Conservation (phyloP, 1,284 basidiomycete genomes). For the Porodaedalea pini region DNA sequence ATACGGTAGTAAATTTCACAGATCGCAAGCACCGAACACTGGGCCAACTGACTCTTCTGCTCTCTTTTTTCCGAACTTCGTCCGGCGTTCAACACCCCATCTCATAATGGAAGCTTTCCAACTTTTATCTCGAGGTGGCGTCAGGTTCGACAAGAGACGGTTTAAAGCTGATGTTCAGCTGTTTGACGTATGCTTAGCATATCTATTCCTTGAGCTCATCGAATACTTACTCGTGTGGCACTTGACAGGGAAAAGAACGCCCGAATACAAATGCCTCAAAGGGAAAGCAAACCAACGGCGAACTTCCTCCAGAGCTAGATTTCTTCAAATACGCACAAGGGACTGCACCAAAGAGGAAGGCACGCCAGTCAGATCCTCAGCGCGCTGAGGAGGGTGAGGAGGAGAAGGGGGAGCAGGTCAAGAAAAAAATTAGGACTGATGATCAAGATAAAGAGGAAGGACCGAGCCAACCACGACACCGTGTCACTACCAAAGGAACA, state of each 20-base stretch:
- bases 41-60: too few species aligned
- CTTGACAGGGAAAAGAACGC: conserved; percentile 19
- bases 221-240: not conserved
- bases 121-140: conserved; percentile 72
- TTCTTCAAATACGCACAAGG: conserved; percentile 82
- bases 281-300: conserved; percentile 28
- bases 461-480: conserved; percentile 44
- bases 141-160: conserved; percentile 73
- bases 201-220: not conserved
- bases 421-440: conserved; percentile 29
- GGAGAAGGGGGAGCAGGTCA: conserved; percentile 33
- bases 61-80: too few species aligned
- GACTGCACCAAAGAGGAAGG: conserved; percentile 41
- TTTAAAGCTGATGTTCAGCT: conserved; percentile 72
- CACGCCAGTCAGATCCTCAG: conserved; percentile 30
- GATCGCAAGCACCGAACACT: too few species aligned
- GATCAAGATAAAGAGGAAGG: conserved; percentile 27
- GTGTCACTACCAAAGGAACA: conserved; percentile 66
- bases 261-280: not conserved
- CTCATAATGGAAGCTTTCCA: conserved; percentile 72
- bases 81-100: too few species aligned
- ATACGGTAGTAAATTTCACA: too few species aligned
- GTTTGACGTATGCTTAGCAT: conserved; percentile 55
- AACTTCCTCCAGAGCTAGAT: conserved; percentile 77
- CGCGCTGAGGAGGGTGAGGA: conserved; percentile 28